Percentiles rank a stretch among this genome's conserved stretches.
Conservation (phyloP, 164 flowering plant species). For the Annona squamosa region DNA sequence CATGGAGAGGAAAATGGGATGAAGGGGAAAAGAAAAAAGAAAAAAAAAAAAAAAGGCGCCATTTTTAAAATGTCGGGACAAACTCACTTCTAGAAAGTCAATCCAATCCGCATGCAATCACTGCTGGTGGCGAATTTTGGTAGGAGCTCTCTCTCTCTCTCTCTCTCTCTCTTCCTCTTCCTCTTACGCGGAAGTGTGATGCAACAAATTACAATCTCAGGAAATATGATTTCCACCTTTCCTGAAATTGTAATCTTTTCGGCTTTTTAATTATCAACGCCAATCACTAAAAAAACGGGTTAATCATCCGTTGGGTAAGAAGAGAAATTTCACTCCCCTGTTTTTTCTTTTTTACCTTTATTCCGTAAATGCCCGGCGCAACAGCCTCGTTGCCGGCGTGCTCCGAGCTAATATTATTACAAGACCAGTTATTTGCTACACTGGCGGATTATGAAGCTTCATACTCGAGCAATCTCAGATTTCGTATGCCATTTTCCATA, state of each 20-base stretch:
- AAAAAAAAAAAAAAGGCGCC: neutral
- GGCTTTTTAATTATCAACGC: neutral
- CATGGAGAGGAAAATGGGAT: neutral
- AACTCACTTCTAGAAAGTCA: constrained; percentile 8
- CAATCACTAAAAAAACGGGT: neutral
- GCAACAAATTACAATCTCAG: neutral
- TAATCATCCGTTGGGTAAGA: no score
- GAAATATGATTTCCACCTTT: neutral
- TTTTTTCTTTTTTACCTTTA: neutral
- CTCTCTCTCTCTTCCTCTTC: neutral
- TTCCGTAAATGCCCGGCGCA: neutral
- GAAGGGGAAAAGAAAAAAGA: neutral
- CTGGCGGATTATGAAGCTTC: neutral
- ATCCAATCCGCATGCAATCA: neutral
- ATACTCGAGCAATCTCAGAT: neutral
- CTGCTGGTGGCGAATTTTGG: neutral
- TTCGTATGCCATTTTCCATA: neutral
- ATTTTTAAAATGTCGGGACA: neutral
- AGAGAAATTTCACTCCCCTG: no score
- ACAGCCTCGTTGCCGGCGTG: no score
- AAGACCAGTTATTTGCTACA: neutral
- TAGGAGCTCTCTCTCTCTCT: neutral
- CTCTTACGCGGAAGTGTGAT: neutral
- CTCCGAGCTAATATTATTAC: neutral
- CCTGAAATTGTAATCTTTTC: no score